Conservation (phyloP, 805 yeast genomes). For the Candida verbasci region DNA sequence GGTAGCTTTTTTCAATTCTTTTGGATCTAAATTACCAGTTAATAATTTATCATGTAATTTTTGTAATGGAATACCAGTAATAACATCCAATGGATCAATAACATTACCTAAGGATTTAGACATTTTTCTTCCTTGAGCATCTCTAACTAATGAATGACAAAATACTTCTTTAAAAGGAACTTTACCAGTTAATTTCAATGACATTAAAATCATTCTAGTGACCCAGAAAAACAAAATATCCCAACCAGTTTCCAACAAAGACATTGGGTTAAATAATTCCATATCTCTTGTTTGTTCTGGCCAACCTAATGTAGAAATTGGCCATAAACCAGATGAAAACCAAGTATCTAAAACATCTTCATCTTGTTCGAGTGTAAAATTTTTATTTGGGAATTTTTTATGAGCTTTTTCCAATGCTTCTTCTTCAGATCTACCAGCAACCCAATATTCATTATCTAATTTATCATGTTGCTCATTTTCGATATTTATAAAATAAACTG, state of each 20-base stretch:
- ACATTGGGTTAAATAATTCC: conserved; percentile 80
- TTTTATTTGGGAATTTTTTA: conserved; percentile 63
- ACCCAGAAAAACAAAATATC: conserved; percentile 99
- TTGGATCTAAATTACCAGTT: conserved; percentile 82
- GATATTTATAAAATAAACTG: conserved; percentile 81
- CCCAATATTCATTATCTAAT: conserved; percentile 74
- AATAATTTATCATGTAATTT: conserved; percentile 72
- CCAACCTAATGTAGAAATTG: conserved; percentile 96
- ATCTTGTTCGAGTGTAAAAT: conserved; percentile 82
- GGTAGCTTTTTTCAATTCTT: conserved; percentile 81
- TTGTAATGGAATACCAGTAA: conserved; percentile 78
- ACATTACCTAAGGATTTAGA: conserved; percentile 97
- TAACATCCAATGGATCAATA: conserved; percentile 92
- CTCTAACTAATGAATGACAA: conserved; percentile 98
- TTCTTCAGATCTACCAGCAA: conserved; percentile 77
- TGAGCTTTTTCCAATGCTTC: conserved; percentile 86
- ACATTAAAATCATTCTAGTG: conserved; percentile 89
- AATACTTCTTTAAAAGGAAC: conserved; percentile 95
- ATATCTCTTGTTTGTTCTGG: conserved; percentile 75
- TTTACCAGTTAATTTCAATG: conserved; percentile 83
- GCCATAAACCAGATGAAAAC: conserved; percentile 99
- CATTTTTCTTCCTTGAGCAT: conserved; percentile 99
- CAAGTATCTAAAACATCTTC: conserved; percentile 98
- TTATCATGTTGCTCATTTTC: conserved; percentile 69
- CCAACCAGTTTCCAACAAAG: conserved; percentile 98